These are phyloP conservation scores for Pythium monospermum DNA, from an alignment of 352 stramenopile species.

Conservation along the genomic window DNA sequence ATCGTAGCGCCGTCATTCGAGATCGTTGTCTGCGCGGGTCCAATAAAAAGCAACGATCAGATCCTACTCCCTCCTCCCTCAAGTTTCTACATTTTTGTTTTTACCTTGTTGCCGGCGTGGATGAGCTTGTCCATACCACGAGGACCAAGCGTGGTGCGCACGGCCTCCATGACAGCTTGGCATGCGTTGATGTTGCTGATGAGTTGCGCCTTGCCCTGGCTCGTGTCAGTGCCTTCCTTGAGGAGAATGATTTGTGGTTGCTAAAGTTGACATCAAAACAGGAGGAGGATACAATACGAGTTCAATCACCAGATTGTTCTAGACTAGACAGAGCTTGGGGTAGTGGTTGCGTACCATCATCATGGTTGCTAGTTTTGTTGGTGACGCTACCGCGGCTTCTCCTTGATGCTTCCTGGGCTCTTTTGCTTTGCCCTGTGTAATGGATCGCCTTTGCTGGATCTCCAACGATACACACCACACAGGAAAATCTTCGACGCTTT, in stretches of 20 bases:
- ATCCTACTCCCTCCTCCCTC: no score
- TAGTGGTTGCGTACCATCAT: constrained; percentile 35
- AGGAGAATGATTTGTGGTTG: constrained; percentile 98
- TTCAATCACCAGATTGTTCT: neutral
- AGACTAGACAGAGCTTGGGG: no score
- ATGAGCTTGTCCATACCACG: constrained; percentile 99
- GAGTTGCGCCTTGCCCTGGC: constrained; percentile 95
- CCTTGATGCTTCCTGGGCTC: neutral
- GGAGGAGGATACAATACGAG: no score
- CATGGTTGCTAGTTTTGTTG: constrained; percentile 29
- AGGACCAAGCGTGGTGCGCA: constrained; percentile 96
- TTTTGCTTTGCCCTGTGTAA: neutral
- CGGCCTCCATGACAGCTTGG: constrained; percentile 95
- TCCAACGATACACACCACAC: constrained; percentile 8
- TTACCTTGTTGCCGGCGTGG: constrained; percentile 77
- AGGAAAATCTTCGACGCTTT: constrained; percentile 22
- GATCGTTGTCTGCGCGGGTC: constrained; percentile 88
- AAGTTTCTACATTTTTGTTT: no score
- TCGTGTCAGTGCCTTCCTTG: constrained; percentile 98
- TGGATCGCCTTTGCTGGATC: neutral
- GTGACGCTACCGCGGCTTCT: no score
- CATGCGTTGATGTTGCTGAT: constrained; percentile 90
- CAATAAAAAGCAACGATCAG: neutral
- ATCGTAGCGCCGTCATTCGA: constrained; percentile 99
- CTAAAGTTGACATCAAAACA: constrained; percentile 21